These are phyloP conservation scores for Hydrangea macrophylla DNA, from an alignment of 148 eudicot genomes.

Conservation along the genomic window DNA sequence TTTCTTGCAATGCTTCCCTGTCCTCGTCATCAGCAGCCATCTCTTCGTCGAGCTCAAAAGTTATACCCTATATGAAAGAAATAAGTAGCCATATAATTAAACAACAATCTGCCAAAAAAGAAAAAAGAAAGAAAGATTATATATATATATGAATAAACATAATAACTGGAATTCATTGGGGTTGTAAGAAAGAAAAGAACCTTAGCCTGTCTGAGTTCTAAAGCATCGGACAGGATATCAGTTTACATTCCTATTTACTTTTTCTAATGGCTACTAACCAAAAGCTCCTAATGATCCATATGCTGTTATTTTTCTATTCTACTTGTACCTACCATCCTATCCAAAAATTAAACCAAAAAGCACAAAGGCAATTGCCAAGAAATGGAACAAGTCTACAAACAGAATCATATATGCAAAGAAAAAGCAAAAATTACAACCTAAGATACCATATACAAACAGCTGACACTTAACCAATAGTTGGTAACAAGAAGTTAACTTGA, in stretches of 20 bases:
- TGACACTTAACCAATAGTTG: no score
- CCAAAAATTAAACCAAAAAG: neutral
- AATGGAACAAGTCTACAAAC: neutral
- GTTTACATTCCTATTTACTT: neutral
- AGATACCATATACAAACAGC: no score
- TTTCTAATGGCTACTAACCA: neutral
- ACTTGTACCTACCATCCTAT: neutral
- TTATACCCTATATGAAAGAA: slow-evolving; percentile 52
- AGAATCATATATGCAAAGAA: neutral
- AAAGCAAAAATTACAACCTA: neutral
- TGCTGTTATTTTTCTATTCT: neutral
- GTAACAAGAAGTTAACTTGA: neutral
- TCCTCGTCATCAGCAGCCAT: slow-evolving; percentile 68
- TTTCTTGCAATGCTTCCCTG: slow-evolving; percentile 73
- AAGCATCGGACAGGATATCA: neutral
- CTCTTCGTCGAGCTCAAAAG: slow-evolving; percentile 74
- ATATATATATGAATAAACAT: no score
- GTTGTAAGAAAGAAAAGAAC: neutral
- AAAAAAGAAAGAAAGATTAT: no score
- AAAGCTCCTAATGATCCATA: neutral
- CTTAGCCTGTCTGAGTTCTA: neutral
- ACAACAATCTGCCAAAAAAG: neutral
- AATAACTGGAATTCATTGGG: no score
- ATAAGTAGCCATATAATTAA: neutral
- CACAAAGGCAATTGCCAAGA: neutral